Conservation (phyloP, 306 rosid genomes). For the Fragaria ananassa region DNA sequence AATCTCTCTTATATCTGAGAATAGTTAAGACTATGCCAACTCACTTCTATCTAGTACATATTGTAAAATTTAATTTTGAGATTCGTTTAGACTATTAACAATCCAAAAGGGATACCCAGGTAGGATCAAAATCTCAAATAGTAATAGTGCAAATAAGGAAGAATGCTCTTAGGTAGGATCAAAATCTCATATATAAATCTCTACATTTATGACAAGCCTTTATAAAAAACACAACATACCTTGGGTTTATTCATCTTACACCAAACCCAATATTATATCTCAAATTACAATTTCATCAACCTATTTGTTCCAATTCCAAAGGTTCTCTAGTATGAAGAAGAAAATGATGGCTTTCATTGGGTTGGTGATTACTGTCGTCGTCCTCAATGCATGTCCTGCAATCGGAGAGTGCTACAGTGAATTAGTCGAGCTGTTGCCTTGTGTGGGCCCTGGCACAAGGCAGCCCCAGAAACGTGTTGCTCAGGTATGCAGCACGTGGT, state of each 20-base stretch:
- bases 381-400: background rate
- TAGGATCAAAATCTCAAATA: background rate
- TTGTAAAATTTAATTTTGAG: background rate
- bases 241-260: background rate
- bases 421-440: conserved; percentile 5
- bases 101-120: background rate
- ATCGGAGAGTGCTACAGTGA: background rate
- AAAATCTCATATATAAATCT: background rate
- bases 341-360: background rate
- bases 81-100: background rate
- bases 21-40: no score
- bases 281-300: background rate
- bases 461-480: conserved; percentile 18
- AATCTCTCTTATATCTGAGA: background rate
- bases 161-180: background rate
- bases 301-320: background rate
- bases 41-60: background rate
- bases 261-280: background rate
- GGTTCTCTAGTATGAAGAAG: background rate
- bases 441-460: conserved; percentile 12
- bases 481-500: background rate
- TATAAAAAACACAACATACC: background rate
- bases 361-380: background rate
- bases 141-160: background rate
- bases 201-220: background rate